A percentile compares a stretch with the other conserved stretches of the same genome.
phyloP scores from a whole-genome alignment of 75 land plant genomes.

The Isoetes taiwanensis region DNA sequence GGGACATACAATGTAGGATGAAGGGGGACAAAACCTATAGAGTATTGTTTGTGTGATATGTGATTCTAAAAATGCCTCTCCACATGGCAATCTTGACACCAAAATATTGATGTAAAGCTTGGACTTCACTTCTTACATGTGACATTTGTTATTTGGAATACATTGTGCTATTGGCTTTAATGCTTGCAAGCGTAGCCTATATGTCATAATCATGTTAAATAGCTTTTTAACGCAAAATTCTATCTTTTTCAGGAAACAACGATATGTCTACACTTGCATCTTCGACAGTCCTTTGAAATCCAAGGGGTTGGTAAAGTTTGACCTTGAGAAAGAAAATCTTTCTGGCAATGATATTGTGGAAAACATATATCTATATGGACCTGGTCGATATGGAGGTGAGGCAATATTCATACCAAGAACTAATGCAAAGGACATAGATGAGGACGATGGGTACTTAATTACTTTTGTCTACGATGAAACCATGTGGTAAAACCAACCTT shows the following conservation, averaged over 20 bases:
- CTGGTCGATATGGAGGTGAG: constrained; percentile 76
- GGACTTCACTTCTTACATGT: too few relatives aligned
- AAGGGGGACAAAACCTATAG: too few relatives aligned
- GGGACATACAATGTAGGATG: too few relatives aligned
- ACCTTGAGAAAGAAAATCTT: constrained; percentile 56
- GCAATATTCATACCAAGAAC: constrained; percentile 69
- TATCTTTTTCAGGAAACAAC: constrained; percentile 47
- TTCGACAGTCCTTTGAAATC: constrained; percentile 45
- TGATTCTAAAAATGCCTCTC: too few relatives aligned
- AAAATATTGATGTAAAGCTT: too few relatives aligned
- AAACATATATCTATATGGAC: constrained; percentile 57
- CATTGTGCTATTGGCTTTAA: too few relatives aligned
- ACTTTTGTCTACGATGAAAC: constrained; percentile 77
- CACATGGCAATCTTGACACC: too few relatives aligned
- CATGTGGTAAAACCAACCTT: constrained; percentile 42
- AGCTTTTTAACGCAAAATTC: too few relatives aligned
- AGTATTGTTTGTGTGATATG: too few relatives aligned
- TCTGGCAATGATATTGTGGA: constrained; percentile 66
- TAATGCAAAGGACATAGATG: constrained; percentile 40
- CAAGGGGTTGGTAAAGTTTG: constrained; percentile 64
- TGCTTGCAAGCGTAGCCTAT: too few relatives aligned
- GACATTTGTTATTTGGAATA: too few relatives aligned
- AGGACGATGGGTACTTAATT: constrained; percentile 93
- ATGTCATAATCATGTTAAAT: too few relatives aligned
- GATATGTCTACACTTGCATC: constrained; percentile 53